A percentile compares a stretch with the other conserved stretches of the same genome.
Conservation (phyloP, 352 stramenopile genomes). For the Globisporangium middletonii region DNA sequence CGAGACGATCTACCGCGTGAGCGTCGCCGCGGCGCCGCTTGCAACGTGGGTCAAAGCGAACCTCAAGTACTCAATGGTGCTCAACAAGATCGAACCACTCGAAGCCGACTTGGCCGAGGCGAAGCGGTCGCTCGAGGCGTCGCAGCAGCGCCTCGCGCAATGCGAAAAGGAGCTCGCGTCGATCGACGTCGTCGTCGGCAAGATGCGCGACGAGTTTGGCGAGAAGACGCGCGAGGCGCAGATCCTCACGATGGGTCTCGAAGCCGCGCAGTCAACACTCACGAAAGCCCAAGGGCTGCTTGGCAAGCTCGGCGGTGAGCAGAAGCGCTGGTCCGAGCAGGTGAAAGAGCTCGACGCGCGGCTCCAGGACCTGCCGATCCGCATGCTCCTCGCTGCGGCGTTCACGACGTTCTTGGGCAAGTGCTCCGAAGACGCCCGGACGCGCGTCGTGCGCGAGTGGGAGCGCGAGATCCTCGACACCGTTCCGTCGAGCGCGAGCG, state of each 20-base stretch:
- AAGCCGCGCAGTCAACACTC: slow-evolving; percentile 85
- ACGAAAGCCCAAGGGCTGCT: slow-evolving; percentile 90
- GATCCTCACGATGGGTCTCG: slow-evolving; percentile 81
- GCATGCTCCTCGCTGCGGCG: slow-evolving; percentile 88
- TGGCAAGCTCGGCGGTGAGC: slow-evolving; percentile 88
- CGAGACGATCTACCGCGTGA: slow-evolving; percentile 92
- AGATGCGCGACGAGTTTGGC: slow-evolving; percentile 91
- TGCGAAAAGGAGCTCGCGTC: slow-evolving; percentile 90
- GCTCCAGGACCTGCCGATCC: slow-evolving; percentile 79
- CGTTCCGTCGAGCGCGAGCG: slow-evolving; percentile 14
- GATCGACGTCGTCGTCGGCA: slow-evolving; percentile 84
- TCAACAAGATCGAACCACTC: slow-evolving; percentile 94
- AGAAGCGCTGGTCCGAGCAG: slow-evolving; percentile 89
- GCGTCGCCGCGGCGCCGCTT: slow-evolving; percentile 90
- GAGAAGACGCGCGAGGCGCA: slow-evolving; percentile 92
- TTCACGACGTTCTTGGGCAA: slow-evolving; percentile 94
- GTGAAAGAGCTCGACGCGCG: slow-evolving; percentile 78
- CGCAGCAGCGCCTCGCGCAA: slow-evolving; percentile 79
- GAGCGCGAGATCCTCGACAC: slow-evolving; percentile 51
- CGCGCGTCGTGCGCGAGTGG: slow-evolving; percentile 75
- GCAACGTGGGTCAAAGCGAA: slow-evolving; percentile 95
- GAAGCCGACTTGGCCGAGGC: slow-evolving; percentile 89
- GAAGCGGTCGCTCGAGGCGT: slow-evolving; percentile 81
- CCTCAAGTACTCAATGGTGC: slow-evolving; percentile 92
- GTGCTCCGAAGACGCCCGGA: slow-evolving; percentile 84